Percentiles rank a stretch among this genome's conserved stretches.
phyloP scores from a whole-genome alignment of 2,329 filamentous ascomycete genomes.

The Fonsecaea erecta region DNA sequence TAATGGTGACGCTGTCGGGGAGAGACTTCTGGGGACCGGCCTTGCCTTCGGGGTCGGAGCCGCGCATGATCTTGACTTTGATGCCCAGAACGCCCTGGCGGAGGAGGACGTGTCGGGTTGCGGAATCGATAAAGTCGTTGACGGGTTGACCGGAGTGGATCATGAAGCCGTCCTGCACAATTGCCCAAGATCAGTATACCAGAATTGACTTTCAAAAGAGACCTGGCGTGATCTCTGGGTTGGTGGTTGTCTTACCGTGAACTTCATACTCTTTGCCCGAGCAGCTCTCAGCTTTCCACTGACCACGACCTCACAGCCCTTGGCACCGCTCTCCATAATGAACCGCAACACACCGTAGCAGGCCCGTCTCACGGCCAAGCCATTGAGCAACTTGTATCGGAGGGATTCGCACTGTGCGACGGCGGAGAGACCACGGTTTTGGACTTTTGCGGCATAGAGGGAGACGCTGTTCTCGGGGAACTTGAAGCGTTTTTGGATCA shows the following conservation, averaged over 20 bases:
- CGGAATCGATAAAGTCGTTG: conserved; percentile 98
- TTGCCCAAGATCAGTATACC: conserved; percentile 14
- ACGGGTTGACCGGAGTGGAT: conserved; percentile 99
- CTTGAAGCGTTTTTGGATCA: conserved; percentile 99
- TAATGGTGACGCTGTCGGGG: conserved; percentile 97
- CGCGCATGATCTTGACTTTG: conserved; percentile 99
- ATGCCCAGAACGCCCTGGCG: conserved; percentile 99
- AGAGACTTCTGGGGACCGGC: conserved; percentile 95
- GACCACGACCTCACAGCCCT: conserved; percentile 99
- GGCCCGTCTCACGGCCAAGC: conserved; percentile 95
- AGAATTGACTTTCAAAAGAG: neutral
- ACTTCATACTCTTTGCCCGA: conserved; percentile 99
- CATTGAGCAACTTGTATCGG: conserved; percentile 99
- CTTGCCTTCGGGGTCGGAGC: conserved; percentile 99
- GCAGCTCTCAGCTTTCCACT: conserved; percentile 98
- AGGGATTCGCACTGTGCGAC: conserved; percentile 99
- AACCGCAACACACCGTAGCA: conserved; percentile 99
- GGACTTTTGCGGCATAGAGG: conserved; percentile 99
- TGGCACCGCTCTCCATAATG: conserved; percentile 99
- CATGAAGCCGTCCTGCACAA: conserved; percentile 88
- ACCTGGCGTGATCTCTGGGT: neutral
- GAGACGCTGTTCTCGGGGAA: conserved; percentile 99
- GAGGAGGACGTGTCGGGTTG: conserved; percentile 98
- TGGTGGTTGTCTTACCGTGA: conserved; percentile 71
- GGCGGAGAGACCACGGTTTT: conserved; percentile 99